Conservation (phyloP, 352 stramenopile species). For the Phytophthora europaea region DNA sequence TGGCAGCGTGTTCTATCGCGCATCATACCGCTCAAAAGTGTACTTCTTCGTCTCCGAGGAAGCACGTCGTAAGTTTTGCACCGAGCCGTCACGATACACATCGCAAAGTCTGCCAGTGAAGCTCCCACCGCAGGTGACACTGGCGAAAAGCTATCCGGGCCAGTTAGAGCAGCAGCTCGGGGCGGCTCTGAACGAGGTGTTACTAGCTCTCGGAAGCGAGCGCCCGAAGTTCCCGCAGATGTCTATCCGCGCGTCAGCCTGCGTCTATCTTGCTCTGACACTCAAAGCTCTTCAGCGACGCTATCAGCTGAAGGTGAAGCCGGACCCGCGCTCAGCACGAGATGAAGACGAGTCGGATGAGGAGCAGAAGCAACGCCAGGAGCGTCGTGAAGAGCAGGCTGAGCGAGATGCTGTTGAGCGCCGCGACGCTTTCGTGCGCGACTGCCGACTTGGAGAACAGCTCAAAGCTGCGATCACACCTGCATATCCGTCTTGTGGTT, state of each 20-base stretch:
- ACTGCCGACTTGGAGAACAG: slow-evolving; percentile 63
- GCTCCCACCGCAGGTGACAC: slow-evolving; percentile 63
- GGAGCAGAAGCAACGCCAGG: slow-evolving; percentile 34
- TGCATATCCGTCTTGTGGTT: slow-evolving; percentile 54
- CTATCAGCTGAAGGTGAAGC: slow-evolving; percentile 24
- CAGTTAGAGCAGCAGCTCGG: slow-evolving; percentile 74
- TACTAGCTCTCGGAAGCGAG: slow-evolving; percentile 60
- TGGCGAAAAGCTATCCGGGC: slow-evolving; percentile 63
- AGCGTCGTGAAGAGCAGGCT: slow-evolving; percentile 33
- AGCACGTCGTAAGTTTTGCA: slow-evolving; percentile 56
- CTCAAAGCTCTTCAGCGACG: slow-evolving; percentile 54
- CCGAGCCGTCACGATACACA: slow-evolving; percentile 52
- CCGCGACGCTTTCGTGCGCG: slow-evolving; percentile 51
- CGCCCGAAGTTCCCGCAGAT: slow-evolving; percentile 72
- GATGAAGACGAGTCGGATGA: slow-evolving; percentile 37
- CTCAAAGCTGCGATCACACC: slow-evolving; percentile 52
- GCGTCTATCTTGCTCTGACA: slow-evolving; percentile 65
- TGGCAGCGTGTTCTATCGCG: slow-evolving; percentile 69
- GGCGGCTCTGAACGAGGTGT: slow-evolving; percentile 65
- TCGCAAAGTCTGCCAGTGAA: slow-evolving; percentile 66
- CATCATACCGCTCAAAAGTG: slow-evolving; percentile 64
- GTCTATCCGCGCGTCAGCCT: slow-evolving; percentile 49
- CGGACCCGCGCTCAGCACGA: slow-evolving; percentile 25
- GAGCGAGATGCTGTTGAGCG: slow-evolving; percentile 30
- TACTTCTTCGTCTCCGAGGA: slow-evolving; percentile 72